A percentile compares a stretch with the other conserved stretches of the same genome.
phyloP scores from a whole-genome alignment of 306 rosid species.

The Dicorynia guianensis region DNA sequence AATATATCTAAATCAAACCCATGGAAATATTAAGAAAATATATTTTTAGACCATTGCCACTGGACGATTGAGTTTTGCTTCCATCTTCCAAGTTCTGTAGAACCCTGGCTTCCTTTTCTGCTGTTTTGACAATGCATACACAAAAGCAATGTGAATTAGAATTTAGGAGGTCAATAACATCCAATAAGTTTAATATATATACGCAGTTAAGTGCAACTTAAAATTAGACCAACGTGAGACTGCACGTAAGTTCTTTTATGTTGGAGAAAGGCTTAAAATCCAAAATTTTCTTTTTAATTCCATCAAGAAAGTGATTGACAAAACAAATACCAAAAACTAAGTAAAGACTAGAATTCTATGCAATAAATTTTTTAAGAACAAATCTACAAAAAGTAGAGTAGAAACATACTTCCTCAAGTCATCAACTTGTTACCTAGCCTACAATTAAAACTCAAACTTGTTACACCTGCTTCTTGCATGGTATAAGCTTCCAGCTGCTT shows the following conservation, averaged over 20 bases:
- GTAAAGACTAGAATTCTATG: not conserved
- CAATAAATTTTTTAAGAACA: not conserved
- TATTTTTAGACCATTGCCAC: constrained; percentile 39
- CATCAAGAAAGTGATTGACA: not conserved
- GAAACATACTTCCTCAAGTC: not conserved
- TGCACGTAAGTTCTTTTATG: not conserved
- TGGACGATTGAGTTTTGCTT: constrained; percentile 26
- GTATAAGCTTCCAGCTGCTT: not conserved
- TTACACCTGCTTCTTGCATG: not conserved
- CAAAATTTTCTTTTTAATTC: constrained; percentile 22
- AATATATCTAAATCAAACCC: not conserved
- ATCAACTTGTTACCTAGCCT: not conserved
- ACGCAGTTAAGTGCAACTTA: constrained; percentile 9
- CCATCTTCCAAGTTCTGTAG: constrained; percentile 42
- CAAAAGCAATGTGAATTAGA: constrained; percentile 29
- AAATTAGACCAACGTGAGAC: not conserved
- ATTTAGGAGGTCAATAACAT: constrained; percentile 13
- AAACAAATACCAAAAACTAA: constrained; percentile 21
- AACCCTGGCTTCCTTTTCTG: constrained; percentile 42
- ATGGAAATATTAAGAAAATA: not conserved
- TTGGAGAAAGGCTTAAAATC: constrained; percentile 5
- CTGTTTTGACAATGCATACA: constrained; percentile 26
- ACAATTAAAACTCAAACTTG: constrained; percentile 24
- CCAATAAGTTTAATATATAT: not conserved
- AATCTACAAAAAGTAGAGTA: not conserved